Conservation (phyloP, 768 basidiomycete genomes). For the Fomitopsis serialis region DNA sequence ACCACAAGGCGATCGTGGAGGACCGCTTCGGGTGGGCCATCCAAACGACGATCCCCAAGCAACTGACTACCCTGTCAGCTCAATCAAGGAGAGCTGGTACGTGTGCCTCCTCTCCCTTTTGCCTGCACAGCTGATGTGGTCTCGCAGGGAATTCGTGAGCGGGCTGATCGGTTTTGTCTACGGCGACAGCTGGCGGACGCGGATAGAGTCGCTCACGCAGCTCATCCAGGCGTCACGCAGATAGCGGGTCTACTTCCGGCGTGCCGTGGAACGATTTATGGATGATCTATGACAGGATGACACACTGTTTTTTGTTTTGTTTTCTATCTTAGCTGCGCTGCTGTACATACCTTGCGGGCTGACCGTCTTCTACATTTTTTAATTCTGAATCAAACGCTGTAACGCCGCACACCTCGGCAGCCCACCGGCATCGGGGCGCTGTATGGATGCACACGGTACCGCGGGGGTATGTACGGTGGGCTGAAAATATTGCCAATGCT, state of each 20-base stretch:
- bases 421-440: no score
- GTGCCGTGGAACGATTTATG: not conserved
- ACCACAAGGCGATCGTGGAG: constrained; percentile 83
- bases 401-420: not conserved
- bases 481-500: no score
- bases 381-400: no score
- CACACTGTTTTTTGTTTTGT: not conserved
- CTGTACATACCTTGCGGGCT: not conserved
- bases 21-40: constrained; percentile 84
- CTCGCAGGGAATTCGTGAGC: constrained; percentile 43
- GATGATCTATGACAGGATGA: not conserved
- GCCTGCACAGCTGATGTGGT: not conserved
- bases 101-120: constrained; percentile 21
- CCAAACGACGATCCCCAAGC: constrained; percentile 81
- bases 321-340: not conserved
- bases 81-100: constrained; percentile 69
- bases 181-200: constrained; percentile 40
- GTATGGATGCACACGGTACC: no score
- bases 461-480: no score
- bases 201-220: constrained; percentile 34
- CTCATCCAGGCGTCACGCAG: constrained; percentile 29
- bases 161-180: constrained; percentile 45
- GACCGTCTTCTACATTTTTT: not conserved
- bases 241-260: not conserved
- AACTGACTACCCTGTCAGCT: constrained; percentile 85